A percentile compares a stretch with the other conserved stretches of the same genome.
Evolutionary conservation across 2,329 filamentous ascomycete species (phyloP).

Genomic region (Arachnomyces sp.): DNA sequence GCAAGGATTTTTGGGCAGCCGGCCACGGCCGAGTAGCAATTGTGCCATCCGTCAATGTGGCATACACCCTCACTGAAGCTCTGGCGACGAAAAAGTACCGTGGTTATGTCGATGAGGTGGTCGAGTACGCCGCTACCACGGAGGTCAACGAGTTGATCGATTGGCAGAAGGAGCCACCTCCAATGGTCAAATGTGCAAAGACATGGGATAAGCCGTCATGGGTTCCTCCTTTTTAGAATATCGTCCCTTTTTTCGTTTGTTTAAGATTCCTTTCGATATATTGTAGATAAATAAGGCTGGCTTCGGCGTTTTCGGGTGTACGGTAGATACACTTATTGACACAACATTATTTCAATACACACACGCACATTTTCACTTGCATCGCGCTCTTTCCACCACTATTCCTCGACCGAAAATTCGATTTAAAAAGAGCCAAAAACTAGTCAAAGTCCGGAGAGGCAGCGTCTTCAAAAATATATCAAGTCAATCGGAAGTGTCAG

Average conservation of each 20-base stretch:
- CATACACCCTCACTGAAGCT: slow-evolving; percentile 44
- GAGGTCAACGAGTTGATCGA: slow-evolving; percentile 9
- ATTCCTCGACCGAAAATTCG: neutral
- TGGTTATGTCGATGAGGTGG: slow-evolving; percentile 36
- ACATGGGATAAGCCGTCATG: slow-evolving; percentile 7
- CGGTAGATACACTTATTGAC: neutral
- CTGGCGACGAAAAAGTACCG: slow-evolving; percentile 43
- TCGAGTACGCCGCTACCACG: slow-evolving; percentile 5
- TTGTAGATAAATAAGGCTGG: no score
- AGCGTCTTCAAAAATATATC: slow-evolving; percentile 1
- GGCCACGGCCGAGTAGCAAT: slow-evolving; percentile 49
- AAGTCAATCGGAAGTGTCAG: neutral
- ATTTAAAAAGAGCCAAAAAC: neutral
- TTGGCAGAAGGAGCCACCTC: slow-evolving; percentile 17
- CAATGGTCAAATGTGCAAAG: slow-evolving; percentile 16
- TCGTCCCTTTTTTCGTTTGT: no score
- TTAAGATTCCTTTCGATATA: no score
- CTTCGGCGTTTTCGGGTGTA: neutral
- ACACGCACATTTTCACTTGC: neutral
- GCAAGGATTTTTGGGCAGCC: slow-evolving; percentile 49
- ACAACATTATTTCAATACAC: neutral
- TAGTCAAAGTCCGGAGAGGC: slow-evolving; percentile 1
- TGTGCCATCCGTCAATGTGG: slow-evolving; percentile 49
- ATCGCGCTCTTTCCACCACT: neutral
- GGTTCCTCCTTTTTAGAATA: slow-evolving; percentile 5